Evolutionary conservation across 345 rosid species (phyloP).

Genomic region (Aegle marmelos): DNA sequence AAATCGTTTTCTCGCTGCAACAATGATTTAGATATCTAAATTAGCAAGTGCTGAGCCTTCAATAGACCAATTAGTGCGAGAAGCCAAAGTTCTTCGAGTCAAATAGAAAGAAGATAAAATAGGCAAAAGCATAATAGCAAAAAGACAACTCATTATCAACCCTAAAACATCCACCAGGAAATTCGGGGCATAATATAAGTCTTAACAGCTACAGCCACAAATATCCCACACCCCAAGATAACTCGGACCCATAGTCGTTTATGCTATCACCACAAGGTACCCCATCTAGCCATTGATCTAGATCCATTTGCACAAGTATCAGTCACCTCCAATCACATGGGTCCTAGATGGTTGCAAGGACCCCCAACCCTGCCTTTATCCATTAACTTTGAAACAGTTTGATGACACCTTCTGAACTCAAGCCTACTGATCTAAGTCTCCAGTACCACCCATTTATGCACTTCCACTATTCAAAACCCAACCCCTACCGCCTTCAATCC

Average conservation of each 20-base stretch:
- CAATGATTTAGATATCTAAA: neutral
- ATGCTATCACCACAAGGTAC: neutral
- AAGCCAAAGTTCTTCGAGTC: neutral
- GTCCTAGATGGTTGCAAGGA: neutral
- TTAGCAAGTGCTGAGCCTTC: neutral
- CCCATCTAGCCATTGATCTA: constrained; percentile 3
- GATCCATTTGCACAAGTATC: neutral
- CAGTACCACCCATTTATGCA: neutral
- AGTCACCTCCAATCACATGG: neutral
- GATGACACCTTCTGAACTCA: neutral
- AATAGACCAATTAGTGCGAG: neutral
- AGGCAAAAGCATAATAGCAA: neutral
- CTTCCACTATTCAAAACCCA: constrained; percentile 3
- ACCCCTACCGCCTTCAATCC: neutral
- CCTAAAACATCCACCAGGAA: constrained; percentile 15
- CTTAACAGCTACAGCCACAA: constrained; percentile 18
- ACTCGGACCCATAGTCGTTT: constrained; percentile 14
- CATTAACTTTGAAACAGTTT: neutral
- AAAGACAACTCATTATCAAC: constrained; percentile 14
- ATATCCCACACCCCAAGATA: constrained; percentile 21
- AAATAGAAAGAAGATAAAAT: neutral
- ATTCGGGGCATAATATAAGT: neutral
- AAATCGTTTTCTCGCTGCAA: neutral
- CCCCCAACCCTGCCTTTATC: neutral
- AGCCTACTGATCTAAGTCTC: neutral